phyloP scores from a whole-genome alignment of 306 rosid genomes.

The Vigna angularis region DNA sequence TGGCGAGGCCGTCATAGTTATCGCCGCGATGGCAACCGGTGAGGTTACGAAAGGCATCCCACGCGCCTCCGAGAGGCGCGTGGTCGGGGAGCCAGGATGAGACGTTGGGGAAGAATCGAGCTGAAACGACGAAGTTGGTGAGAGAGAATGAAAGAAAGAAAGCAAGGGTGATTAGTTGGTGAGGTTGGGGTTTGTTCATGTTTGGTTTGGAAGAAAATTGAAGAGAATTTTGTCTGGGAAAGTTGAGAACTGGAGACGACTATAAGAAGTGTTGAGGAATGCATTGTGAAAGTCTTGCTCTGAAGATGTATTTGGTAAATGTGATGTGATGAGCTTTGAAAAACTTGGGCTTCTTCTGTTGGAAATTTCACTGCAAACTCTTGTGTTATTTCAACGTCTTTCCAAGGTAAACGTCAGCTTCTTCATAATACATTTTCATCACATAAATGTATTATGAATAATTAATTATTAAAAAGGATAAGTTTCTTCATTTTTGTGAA shows the following conservation, averaged over 20 bases:
- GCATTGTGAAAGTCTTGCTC: not conserved
- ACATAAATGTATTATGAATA: too few relatives aligned
- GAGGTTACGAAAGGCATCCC: slow-evolving; percentile 62
- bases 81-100: slow-evolving; percentile 45
- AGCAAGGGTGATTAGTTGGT: not conserved
- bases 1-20: slow-evolving; percentile 52
- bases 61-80: slow-evolving; percentile 28
- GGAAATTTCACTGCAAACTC: slow-evolving; percentile 15
- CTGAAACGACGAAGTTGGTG: slow-evolving; percentile 38
- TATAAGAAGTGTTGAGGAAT: slow-evolving; percentile 7
- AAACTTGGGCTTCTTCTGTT: not conserved
- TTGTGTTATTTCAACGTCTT: not conserved
- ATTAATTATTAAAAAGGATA: too few relatives aligned
- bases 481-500: too few relatives aligned
- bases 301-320: not conserved
- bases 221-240: not conserved
- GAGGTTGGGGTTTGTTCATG: slow-evolving; percentile 46
- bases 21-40: slow-evolving; percentile 59
- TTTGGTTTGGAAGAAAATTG: slow-evolving; percentile 24
- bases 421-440: not conserved
- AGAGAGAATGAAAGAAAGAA: slow-evolving; percentile 29
- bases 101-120: slow-evolving; percentile 63
- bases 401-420: not conserved
- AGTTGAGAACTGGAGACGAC: not conserved
- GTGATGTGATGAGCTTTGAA: slow-evolving; percentile 35